Percentiles rank a stretch among this genome's conserved stretches.
Evolutionary conservation across 257 asterid species (phyloP).

Genomic region (Prunella vulgaris): DNA sequence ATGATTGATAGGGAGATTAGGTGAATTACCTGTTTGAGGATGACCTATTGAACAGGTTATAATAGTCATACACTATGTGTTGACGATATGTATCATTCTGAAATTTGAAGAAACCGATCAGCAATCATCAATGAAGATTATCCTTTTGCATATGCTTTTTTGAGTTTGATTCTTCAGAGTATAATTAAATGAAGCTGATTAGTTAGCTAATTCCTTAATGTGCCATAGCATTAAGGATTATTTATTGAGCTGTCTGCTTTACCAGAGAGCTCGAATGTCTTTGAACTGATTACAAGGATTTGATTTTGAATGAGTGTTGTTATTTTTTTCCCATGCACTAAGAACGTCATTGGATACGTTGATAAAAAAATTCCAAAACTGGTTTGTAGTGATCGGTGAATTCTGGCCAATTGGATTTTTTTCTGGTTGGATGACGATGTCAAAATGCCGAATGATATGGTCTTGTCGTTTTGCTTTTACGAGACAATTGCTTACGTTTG

Average conservation of each 20-base stretch:
- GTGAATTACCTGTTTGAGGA: neutral
- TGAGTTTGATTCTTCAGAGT: neutral
- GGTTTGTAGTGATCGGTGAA: neutral
- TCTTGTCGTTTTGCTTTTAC: constrained; percentile 2
- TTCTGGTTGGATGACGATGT: constrained; percentile 11
- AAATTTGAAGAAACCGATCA: neutral
- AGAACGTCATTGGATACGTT: neutral
- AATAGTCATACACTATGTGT: neutral
- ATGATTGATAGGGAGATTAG: neutral
- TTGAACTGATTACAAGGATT: neutral
- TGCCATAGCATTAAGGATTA: neutral
- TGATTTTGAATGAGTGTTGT: neutral
- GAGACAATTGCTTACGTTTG: constrained; percentile 10
- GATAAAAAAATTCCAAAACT: neutral
- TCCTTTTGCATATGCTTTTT: neutral
- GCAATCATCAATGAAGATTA: constrained; percentile 8
- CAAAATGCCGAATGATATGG: constrained; percentile 1
- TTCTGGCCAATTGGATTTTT: neutral
- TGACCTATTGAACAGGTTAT: neutral
- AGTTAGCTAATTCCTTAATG: neutral
- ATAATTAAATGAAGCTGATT: constrained; percentile 5
- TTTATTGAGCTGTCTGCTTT: constrained; percentile 7
- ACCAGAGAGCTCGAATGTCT: constrained; percentile 13
- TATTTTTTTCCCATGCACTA: neutral
- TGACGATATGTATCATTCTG: neutral